Percentiles rank a stretch among this genome's conserved stretches.
Evolutionary conservation across 2,329 filamentous ascomycete genomes (phyloP).

Genomic region (Eutypella sp.): DNA sequence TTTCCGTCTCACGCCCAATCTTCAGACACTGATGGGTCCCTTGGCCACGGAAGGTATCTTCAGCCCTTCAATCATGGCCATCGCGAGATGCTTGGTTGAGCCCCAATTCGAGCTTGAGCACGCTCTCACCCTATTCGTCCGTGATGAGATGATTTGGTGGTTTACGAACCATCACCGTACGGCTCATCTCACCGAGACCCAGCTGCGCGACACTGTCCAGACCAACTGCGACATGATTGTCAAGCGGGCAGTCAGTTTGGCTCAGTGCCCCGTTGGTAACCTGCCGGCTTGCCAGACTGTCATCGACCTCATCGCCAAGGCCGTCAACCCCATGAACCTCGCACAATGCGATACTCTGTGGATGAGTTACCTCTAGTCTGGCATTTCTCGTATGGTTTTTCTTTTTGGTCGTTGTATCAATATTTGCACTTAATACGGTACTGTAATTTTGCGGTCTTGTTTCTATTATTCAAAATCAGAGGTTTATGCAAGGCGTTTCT

Average conservation of each 20-base stretch:
- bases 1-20: constrained; percentile 93
- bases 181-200: constrained; percentile 54
- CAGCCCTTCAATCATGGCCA: constrained; percentile 91
- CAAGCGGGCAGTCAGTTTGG: constrained; percentile 80
- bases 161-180: constrained; percentile 72
- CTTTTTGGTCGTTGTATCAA: no score
- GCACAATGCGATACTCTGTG: constrained; percentile 86
- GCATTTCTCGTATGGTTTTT: no score
- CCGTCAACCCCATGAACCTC: constrained; percentile 86
- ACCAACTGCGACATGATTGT: constrained; percentile 87
- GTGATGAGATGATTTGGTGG: constrained; percentile 98
- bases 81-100: constrained; percentile 88
- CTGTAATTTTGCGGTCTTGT: no score
- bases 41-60: constrained; percentile 95
- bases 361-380: constrained; percentile 86
- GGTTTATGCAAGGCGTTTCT: no score
- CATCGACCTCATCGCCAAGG: constrained; percentile 87
- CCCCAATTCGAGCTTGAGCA: constrained; percentile 89
- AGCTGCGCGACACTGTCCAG: constrained; percentile 74
- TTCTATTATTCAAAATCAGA: no score
- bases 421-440: no score
- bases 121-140: constrained; percentile 87
- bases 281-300: constrained; percentile 95
- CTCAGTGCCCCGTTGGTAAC: constrained; percentile 71
- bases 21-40: constrained; percentile 94